Conservation (phyloP, 371 early-diverging fungal genomes). For the Circinella umbellata region DNA sequence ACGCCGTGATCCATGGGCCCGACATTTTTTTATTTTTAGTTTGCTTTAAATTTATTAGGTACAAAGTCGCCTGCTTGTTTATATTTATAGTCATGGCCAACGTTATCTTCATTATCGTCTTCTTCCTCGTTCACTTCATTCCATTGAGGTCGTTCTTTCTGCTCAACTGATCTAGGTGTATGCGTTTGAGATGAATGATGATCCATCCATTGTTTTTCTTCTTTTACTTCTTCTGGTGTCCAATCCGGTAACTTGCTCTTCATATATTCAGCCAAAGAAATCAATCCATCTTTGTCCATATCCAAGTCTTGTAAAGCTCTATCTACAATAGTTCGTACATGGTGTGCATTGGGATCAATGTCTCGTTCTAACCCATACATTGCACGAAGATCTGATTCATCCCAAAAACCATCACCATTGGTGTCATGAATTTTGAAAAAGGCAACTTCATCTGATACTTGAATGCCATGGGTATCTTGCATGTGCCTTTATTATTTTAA, state of each 20-base stretch:
- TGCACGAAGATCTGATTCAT: conserved; percentile 31
- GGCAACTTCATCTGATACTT: conserved; percentile 42
- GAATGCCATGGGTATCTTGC: conserved; percentile 38
- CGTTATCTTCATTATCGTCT: neutral
- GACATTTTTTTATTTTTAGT: neutral
- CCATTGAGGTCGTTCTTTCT: conserved; percentile 11
- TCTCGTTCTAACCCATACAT: conserved; percentile 46
- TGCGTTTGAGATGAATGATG: conserved; percentile 14
- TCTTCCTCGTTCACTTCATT: neutral
- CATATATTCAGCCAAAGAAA: conserved; percentile 43
- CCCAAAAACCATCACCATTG: conserved; percentile 43
- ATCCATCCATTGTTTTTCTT: conserved; percentile 25
- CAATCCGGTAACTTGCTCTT: conserved; percentile 25
- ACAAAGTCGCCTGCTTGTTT: conserved; percentile 8
- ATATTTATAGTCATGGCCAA: neutral
- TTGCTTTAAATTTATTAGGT: conserved; percentile 19
- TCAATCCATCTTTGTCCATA: conserved; percentile 29
- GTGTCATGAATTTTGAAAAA: conserved; percentile 50
- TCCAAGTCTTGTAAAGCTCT: conserved; percentile 47
- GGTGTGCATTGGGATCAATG: conserved; percentile 36
- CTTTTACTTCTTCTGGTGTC: conserved; percentile 23
- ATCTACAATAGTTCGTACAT: conserved; percentile 45
- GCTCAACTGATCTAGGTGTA: neutral
- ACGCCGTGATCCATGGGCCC: too few species aligned
- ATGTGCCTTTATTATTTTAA: conserved; percentile 32